Evolutionary conservation across 2,329 filamentous ascomycete genomes (phyloP), one percentile per base, ranked within the genome.

Genomic region (Monilinia fructicola): DNA sequence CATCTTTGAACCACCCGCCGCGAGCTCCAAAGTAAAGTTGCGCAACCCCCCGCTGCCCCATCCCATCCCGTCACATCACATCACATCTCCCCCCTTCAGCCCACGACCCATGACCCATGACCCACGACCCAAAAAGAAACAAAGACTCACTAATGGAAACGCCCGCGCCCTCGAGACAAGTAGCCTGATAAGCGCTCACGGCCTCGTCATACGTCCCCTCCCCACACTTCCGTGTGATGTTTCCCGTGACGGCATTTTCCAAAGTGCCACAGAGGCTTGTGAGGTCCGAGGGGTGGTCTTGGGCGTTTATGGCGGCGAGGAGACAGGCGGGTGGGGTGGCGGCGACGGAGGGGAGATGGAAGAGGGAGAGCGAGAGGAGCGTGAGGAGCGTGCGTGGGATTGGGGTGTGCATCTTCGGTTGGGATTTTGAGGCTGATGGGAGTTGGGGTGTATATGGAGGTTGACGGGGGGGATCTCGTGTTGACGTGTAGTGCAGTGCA

Each of bases 321-420:
- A 75, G 67, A 70, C 73, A 75, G 26, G 72, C 72, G 50, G 73
- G 73, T 44, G 71, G 73, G 23, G 73, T 70, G 23, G 70, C 72
- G 2, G 46, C 21, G 21, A 65, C 55, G 67, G 46, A 72, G 52
- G 23, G 69, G 66, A 55, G 65, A 64, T 59, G 72, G 59, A 69
- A 44, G 56, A n/a, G 21, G 18, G 11, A 7, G 46, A 48, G 73
- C 58, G 65, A 68, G 68, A 28, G 69, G 28, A 73, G 63, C 62
- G 72, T 52, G 54, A 74, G 67, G 66, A 68, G 68, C n/a, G 44
- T 46, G 5, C 18, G 21, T 18, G 42, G 16, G 46, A 69, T 67
- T 56, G 71, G 68, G 53, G 69, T 64, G 60, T 70, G 69, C 70
- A 74, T 74, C 35, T 59, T 71, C 38, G 23, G n/a, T 14, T 44